A percentile compares a stretch with the other conserved stretches of the same genome.
Evolutionary conservation across 768 basidiomycete species (phyloP).

Genomic region (Lanmaoa pseudosensibilis): DNA sequence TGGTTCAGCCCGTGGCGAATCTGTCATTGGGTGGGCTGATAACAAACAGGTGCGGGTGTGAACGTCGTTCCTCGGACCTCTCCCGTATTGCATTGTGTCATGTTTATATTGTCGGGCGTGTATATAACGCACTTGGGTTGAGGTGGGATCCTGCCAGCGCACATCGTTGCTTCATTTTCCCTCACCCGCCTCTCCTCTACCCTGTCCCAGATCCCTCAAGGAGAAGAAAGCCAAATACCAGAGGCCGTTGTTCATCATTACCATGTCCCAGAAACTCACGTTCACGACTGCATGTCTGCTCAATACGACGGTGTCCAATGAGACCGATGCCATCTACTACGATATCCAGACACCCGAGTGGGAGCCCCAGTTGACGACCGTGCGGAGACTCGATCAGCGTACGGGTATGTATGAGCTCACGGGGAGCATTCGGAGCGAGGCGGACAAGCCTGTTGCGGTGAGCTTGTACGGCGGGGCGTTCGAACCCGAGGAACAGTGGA

Average conservation of each 20-base stretch:
- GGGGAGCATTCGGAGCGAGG: constrained; percentile 35
- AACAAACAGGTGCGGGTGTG: background rate
- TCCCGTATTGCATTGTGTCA: background rate
- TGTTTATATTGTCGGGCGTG: background rate
- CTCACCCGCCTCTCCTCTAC: background rate
- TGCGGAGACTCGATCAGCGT: constrained; percentile 34
- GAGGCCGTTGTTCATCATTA: background rate
- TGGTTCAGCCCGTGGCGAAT: background rate
- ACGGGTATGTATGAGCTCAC: constrained; percentile 32
- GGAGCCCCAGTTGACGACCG: constrained; percentile 36
- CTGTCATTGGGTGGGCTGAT: background rate
- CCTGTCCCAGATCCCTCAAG: background rate
- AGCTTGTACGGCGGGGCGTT: constrained; percentile 30
- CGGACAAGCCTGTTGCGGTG: constrained; percentile 30
- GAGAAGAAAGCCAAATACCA: background rate
- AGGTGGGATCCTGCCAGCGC: background rate
- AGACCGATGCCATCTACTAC: constrained; percentile 39
- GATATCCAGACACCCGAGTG: constrained; percentile 42
- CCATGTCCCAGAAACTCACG: constrained; percentile 33
- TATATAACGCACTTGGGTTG: background rate
- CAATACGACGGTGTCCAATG: constrained; percentile 40
- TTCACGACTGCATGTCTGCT: constrained; percentile 40
- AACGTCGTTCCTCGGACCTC: background rate
- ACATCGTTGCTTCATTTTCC: background rate
- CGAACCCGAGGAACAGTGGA: constrained; percentile 30